Percentiles rank a stretch among this genome's conserved stretches.
phyloP scores from a whole-genome alignment of 78 protist genomes.

The Cavenderia fasciculata region DNA sequence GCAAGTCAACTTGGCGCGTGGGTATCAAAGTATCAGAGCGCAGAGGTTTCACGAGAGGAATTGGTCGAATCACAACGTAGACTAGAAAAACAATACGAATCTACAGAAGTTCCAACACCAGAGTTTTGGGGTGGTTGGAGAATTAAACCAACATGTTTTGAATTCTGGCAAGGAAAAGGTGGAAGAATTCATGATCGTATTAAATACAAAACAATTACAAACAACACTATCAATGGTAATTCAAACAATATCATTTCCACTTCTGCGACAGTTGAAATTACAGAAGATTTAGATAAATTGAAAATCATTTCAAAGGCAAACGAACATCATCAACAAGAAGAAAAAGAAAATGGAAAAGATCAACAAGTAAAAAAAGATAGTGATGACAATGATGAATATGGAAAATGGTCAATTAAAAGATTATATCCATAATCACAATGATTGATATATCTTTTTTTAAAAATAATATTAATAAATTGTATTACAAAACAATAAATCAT shows the following conservation, averaged over 20 bases:
- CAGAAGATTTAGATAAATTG: background rate
- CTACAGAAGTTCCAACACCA: constrained; percentile 40
- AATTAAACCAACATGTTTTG: constrained; percentile 44
- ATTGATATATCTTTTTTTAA: too few relatives aligned
- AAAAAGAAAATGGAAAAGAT: too few relatives aligned
- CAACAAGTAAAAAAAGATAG: background rate
- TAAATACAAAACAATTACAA: background rate
- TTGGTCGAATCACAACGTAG: background rate
- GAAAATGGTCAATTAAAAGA: constrained; percentile 24
- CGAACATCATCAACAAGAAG: too few relatives aligned
- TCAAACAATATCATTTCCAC: background rate
- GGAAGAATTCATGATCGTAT: constrained; percentile 75
- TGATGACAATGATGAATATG: background rate
- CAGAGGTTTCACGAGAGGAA: constrained; percentile 19
- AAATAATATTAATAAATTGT: background rate
- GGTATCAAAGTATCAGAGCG: constrained; percentile 61
- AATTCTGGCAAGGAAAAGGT: constrained; percentile 81
- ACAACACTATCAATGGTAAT: background rate
- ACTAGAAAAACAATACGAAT: constrained; percentile 8
- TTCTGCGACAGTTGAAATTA: background rate
- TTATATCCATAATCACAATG: background rate
- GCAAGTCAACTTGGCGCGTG: constrained; percentile 75
- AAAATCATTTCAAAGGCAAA: background rate
- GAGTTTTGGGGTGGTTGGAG: constrained; percentile 81
- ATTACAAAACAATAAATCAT: too few relatives aligned